Evolutionary conservation across 805 yeast genomes (phyloP), one percentile per base, ranked within the genome.

Genomic region (Lachancea mirantina): DNA sequence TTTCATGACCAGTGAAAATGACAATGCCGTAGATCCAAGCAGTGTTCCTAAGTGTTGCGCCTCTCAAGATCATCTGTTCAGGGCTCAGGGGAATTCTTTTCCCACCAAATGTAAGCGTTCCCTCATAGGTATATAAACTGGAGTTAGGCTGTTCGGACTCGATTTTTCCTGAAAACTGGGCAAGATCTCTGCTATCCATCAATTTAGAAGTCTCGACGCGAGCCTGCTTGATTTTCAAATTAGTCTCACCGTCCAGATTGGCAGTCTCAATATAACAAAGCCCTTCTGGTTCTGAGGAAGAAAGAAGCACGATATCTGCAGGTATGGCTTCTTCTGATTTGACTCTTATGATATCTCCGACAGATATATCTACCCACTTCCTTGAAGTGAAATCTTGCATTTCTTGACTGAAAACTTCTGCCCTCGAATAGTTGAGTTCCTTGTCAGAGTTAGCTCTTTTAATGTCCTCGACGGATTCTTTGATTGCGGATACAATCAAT

Each of bases 241-340:
- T 92, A 0, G 99, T 94, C 57, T 92, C 99, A 36, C 99, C 99
- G 59, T 92, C 99, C 45, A 92, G 65, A 50, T 92, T 92, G 0
- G 98, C 95, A 1, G 99, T 92, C 59, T 92, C 99, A 35, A 94
- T 84, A 50, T 92, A 92, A 57, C 98, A 94, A 40, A 92, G 67
- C 2, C 98, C 99, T 59, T 89, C 97, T 0, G 99, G 99, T 57
- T 92, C 99, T 0, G 97, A 89, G 1, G 96, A 85, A 15, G 92
- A 76, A 20, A 92, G 55, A 11, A 94, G 59, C 11, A 89, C 67
- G 35, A 92, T 50, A 63, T 92, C 99, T 0, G 98, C 97, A 0
- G 99, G 99, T 36, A 92, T 72, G 0, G 95, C 79, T 41, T 89
- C 94, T 49, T 85, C 96, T 26, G 84, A 83, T 36, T 70, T 72